A percentile compares a stretch with the other conserved stretches of the same genome.
phyloP scores from a whole-genome alignment of 2,329 filamentous ascomycete species.

The Xylariaceae sp. region DNA sequence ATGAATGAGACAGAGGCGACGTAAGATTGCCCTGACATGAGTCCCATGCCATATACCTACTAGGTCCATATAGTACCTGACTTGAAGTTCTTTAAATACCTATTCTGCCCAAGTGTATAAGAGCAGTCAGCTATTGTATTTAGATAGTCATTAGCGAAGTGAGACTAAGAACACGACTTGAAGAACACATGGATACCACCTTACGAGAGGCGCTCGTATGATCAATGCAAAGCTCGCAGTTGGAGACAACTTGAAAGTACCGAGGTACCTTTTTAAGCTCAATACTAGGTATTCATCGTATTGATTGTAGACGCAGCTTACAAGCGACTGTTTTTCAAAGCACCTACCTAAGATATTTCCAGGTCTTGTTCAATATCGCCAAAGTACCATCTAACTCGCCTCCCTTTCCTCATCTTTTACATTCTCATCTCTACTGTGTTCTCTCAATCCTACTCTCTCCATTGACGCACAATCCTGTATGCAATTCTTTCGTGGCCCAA shows the following conservation, averaged over 20 bases:
- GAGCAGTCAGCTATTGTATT: constrained; percentile 4
- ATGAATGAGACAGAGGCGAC: too few relatives aligned
- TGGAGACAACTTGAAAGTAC: constrained; percentile 17
- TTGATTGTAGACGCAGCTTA: too few relatives aligned
- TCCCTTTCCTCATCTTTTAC: background rate
- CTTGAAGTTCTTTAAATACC: background rate
- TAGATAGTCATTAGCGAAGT: too few relatives aligned
- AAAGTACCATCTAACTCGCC: background rate
- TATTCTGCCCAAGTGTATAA: background rate
- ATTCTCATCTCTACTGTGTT: background rate
- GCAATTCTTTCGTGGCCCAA: constrained; percentile 15
- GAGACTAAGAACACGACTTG: too few relatives aligned
- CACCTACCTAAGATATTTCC: too few relatives aligned
- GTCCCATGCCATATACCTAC: too few relatives aligned
- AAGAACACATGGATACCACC: constrained; percentile 2
- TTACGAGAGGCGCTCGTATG: constrained; percentile 19
- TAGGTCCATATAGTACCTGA: background rate
- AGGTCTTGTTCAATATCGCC: too few relatives aligned
- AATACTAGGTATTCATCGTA: too few relatives aligned
- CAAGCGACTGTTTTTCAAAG: too few relatives aligned
- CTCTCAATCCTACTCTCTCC: background rate
- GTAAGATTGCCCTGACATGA: too few relatives aligned
- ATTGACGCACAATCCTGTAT: constrained; percentile 1
- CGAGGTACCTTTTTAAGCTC: background rate
- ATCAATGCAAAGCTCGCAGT: constrained; percentile 7